Evolutionary conservation across 768 basidiomycete genomes (phyloP), one percentile per base, ranked within the genome.

Genomic region (Mycena metata): DNA sequence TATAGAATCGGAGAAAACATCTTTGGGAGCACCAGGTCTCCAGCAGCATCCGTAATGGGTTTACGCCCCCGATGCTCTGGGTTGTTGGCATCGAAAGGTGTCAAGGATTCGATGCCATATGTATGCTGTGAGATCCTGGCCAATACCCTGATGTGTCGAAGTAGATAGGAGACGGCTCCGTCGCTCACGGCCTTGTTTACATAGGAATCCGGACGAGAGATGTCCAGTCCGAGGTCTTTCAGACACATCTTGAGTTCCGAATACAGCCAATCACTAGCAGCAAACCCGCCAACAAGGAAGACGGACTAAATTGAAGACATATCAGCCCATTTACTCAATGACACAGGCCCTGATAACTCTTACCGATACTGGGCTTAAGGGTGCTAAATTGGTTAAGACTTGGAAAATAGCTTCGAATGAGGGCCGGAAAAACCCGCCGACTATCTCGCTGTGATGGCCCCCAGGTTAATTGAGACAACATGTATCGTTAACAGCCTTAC

Each of bases 201-300:
- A 66, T 87, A 85, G 41, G 81, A 84, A 63, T 89, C 86, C 0
- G 88, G 89, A 10, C 86, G 80, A 57, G 83, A 80, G 19, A 89
- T 75, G 36, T 75, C 79, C 50, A 87, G 72, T n/a, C 82, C 81
- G 0, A 79, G 72, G 1, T 77, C 69, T 6, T 77, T 77, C 12
- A 89, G 76, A 7, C 77, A 72, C 57, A 73, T 76, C 45, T 81
- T 81, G 2, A 89, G 81, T 54, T 79, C 78, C 3, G 76, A 74
- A 70, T 81, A 86, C n/a, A 90, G 72, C 81, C 84, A 89, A 57
- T 88, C 85, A 64, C 84, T 89, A 1, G 87, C 86, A 16, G 86
- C 84, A 73, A 89, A 89, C 0, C 88, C 88, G 24, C 89, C 89
- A 4, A 90, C 88, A 1, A 90, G 81, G 36, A 85, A 79, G 26